Conservation (phyloP, 495 filamentous ascomycete species). For the Tirmania nivea region DNA sequence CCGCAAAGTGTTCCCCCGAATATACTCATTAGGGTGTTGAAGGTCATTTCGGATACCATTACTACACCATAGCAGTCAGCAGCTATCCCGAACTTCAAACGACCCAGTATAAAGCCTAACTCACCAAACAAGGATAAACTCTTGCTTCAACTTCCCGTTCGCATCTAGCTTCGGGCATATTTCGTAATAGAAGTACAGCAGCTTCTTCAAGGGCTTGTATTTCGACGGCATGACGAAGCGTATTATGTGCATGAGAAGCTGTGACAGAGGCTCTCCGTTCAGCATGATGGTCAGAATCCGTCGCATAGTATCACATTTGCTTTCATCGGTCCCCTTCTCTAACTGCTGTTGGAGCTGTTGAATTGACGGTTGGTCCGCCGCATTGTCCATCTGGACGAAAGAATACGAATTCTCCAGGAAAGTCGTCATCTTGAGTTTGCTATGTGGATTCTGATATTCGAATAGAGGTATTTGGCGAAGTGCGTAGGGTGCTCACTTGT, state of each 20-base stretch:
- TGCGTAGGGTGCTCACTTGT: too few species aligned
- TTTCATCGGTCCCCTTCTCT: conserved; percentile 93
- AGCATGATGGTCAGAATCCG: conserved; percentile 91
- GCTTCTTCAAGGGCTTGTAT: conserved; percentile 89
- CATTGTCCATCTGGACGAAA: conserved; percentile 85
- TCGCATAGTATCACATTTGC: conserved; percentile 97
- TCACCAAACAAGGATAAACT: conserved; percentile 99
- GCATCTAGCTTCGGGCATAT: conserved; percentile 90
- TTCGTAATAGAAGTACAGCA: conserved; percentile 98
- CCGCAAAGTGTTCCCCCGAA: conserved; percentile 84
- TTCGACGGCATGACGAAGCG: conserved; percentile 98
- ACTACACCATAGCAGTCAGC: conserved; percentile 25
- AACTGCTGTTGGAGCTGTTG: conserved; percentile 83
- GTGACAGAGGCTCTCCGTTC: conserved; percentile 89
- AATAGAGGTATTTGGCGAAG: too few species aligned
- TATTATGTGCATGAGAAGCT: conserved; percentile 98
- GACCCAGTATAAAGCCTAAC: conserved; percentile 12
- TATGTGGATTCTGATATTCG: too few species aligned
- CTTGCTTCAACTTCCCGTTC: conserved; percentile 86
- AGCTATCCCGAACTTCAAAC: background rate
- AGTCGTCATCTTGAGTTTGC: conserved; percentile 47
- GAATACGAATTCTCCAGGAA: conserved; percentile 89
- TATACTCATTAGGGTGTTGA: conserved; percentile 95
- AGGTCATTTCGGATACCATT: conserved; percentile 96
- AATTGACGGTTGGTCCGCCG: conserved; percentile 69